phyloP scores from a whole-genome alignment of 768 basidiomycete genomes.

The Pleurotus sapidus region DNA sequence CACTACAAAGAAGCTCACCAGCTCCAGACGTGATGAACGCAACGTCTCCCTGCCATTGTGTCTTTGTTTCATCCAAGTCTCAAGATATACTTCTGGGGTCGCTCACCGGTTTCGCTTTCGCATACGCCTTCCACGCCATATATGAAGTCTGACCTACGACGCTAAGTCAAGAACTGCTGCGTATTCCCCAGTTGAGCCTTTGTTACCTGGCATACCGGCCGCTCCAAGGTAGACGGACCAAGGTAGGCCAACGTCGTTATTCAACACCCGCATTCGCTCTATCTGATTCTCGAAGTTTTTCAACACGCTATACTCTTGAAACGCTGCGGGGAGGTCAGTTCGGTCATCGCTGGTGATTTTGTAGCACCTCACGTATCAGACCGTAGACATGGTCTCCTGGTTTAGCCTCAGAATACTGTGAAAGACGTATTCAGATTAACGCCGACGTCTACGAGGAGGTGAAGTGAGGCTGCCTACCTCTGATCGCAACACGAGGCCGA shows the following conservation, averaged over 20 bases:
- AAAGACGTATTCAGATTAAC: neutral
- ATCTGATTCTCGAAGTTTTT: conserved; percentile 4
- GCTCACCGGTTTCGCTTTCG: conserved; percentile 6
- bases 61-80: no score
- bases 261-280: conserved; percentile 15
- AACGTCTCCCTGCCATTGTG: conserved; percentile 36
- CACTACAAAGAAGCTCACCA: conserved; percentile 16
- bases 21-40: conserved; percentile 46
- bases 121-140: conserved; percentile 14
- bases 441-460: neutral
- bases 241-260: conserved; percentile 31
- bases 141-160: conserved; percentile 12
- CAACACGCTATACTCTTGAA: conserved; percentile 11
- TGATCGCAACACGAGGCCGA: conserved; percentile 15
- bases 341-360: no score
- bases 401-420: conserved; percentile 9
- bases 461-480: neutral
- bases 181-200: neutral
- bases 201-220: conserved; percentile 22
- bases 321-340: neutral
- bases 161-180: no score
- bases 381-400: conserved; percentile 25
- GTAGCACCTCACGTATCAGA: neutral
- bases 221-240: conserved; percentile 35
- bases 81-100: neutral